Evolutionary conservation across 179 eudicot species (phyloP).

Genomic region (Gypsophila paniculata): DNA sequence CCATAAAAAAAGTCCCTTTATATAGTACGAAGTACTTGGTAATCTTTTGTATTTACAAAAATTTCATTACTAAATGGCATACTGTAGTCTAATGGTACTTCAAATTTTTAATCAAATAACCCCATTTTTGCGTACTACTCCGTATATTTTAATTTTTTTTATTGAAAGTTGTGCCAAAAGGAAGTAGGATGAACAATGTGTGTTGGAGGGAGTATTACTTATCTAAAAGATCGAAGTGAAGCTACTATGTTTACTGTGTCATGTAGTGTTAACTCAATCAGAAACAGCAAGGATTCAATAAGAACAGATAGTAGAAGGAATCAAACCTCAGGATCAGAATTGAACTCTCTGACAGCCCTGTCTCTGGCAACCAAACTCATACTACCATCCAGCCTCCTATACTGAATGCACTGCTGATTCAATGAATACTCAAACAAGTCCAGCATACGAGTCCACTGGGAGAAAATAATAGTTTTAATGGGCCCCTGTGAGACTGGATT

Average conservation of each 20-base stretch:
- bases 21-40: too few species aligned
- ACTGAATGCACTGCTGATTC: conserved; percentile 42
- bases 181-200: too few species aligned
- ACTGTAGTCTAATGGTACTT: too few species aligned
- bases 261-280: neutral
- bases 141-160: too few species aligned
- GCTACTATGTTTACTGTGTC: neutral
- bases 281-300: neutral
- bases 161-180: too few species aligned
- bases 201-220: neutral
- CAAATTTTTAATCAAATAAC: too few species aligned
- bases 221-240: neutral
- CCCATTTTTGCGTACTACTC: too few species aligned
- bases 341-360: conserved; percentile 95
- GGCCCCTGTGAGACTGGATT: conserved; percentile 37
- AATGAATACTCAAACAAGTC: conserved; percentile 68
- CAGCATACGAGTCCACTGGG: conserved; percentile 98
- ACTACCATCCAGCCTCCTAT: conserved; percentile 92
- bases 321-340: conserved; percentile 71
- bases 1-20: too few species aligned
- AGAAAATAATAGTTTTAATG: conserved; percentile 78
- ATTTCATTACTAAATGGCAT: too few species aligned
- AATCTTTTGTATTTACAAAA: too few species aligned
- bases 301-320: conserved; percentile 9
- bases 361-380: conserved; percentile 80